Percentiles rank a stretch among this genome's conserved stretches.
Conservation (phyloP, 805 yeast genomes). For the Candida pseudofarinosa region DNA sequence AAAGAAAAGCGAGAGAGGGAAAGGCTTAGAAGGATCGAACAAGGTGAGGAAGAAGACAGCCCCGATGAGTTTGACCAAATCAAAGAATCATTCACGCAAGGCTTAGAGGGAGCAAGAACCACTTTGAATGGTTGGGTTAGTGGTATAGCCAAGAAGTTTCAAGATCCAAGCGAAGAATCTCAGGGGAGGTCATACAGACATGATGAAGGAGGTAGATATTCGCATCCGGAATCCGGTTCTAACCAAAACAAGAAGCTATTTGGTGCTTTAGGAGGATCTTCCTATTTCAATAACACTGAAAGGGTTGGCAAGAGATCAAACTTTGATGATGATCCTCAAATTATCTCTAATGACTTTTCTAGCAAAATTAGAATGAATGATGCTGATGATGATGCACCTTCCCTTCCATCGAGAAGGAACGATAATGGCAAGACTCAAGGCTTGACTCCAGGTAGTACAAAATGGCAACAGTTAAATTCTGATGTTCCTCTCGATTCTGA, state of each 20-base stretch:
- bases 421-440: background rate
- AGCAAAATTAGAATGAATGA: constrained; percentile 42
- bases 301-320: constrained; percentile 19
- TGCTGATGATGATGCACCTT: constrained; percentile 22
- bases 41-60: constrained; percentile 19
- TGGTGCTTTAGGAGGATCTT: constrained; percentile 46
- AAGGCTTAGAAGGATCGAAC: constrained; percentile 8
- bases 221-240: constrained; percentile 7
- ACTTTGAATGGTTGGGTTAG: constrained; percentile 78
- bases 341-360: constrained; percentile 47
- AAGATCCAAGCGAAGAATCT: constrained; percentile 17
- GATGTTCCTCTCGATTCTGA: constrained; percentile 39
- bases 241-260: constrained; percentile 30
- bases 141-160: constrained; percentile 54
- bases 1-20: constrained; percentile 8
- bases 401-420: constrained; percentile 12
- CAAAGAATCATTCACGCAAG: constrained; percentile 64
- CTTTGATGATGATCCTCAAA: constrained; percentile 55
- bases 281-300: constrained; percentile 15
- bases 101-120: constrained; percentile 75
- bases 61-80: constrained; percentile 63
- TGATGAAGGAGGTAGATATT: constrained; percentile 6
- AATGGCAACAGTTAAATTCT: constrained; percentile 37
- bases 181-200: constrained; percentile 3
- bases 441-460: constrained; percentile 7